Evolutionary conservation across 106 monocot species (phyloP).

Genomic region (Xerophyta viscosa): DNA sequence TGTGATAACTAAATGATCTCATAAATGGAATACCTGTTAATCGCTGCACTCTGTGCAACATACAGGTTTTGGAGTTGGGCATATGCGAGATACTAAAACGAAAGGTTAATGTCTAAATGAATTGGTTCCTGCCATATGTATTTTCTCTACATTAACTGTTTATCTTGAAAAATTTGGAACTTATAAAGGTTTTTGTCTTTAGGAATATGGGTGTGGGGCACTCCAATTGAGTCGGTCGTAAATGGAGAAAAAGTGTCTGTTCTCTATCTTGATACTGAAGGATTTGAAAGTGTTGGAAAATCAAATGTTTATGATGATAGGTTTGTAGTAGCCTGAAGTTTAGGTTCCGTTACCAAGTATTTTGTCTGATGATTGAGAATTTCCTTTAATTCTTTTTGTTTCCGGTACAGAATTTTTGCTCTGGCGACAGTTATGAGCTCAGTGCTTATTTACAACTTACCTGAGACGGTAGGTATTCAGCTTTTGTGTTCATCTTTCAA

Average conservation of each 20-base stretch:
- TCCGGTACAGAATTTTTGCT: conserved; percentile 99
- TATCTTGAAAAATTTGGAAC: too few species aligned
- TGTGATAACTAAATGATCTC: too few species aligned
- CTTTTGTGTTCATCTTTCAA: too few species aligned
- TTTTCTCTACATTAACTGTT: too few species aligned
- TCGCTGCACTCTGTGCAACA: not conserved
- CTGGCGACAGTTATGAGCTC: conserved; percentile 90
- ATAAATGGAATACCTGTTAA: too few species aligned
- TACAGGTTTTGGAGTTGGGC: conserved; percentile 98
- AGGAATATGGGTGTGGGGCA: conserved; percentile 99
- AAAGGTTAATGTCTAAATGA: conserved; percentile 95
- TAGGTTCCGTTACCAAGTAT: too few species aligned
- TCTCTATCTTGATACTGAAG: conserved; percentile 91
- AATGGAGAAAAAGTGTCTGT: conserved; percentile 87
- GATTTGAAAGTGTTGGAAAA: conserved; percentile 99
- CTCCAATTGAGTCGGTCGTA: conserved; percentile 69
- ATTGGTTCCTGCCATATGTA: too few species aligned
- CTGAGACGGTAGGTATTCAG: conserved; percentile 74
- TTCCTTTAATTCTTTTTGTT: too few species aligned
- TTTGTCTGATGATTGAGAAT: not conserved
- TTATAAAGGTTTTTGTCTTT: too few species aligned
- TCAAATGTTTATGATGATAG: conserved; percentile 99
- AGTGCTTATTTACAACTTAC: conserved; percentile 72
- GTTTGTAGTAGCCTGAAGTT: conserved; percentile 16
- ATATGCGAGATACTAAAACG: conserved; percentile 99